Evolutionary conservation across 208 protist species (phyloP), one percentile per base, ranked within the genome.

Genomic region (Hexamita inflata): DNA sequence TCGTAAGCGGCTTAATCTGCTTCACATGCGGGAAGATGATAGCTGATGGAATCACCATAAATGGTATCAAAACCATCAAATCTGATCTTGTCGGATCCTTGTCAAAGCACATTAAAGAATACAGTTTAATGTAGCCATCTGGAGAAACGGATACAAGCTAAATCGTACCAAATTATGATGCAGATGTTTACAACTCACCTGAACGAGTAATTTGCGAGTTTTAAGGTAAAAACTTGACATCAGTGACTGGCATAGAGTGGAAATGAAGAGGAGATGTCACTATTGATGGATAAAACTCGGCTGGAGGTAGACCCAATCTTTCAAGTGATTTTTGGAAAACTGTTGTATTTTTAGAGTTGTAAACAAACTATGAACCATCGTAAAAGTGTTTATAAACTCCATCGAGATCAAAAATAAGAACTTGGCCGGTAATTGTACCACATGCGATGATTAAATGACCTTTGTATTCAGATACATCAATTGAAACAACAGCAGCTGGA

Each of bases 281-380:
- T 45, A 70, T 45, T 28, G 64, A 70, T 15, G 64, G 64, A 49
- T 70, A 70, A 70, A 57, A 70, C 11, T n/a, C n/a, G 2, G 35
- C 35, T 70, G 64, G n/a, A 34, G 64, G 9, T 7, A 32, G 4
- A 34, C 7, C 9, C 35, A 15, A n/a, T 7, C 2, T 19, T 9
- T n/a, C 15, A 49, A 70, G 9, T n/a, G 34, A 49, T 45, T 70
- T 15, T n/a, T 7, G 42, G n/a, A 70, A 70, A 19, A 34, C 42
- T 15, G 15, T 57, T 19, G 9, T 70, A 70, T 70, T 70, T 70
- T 34, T 35, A 19, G 30, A 7, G 40, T 70, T 70, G 40, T 45
- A 70, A 40, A 70, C 9, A 40, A 15, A 7, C n/a, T 70, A 7
- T 45, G 11, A 34, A 24, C 30, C 38, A 15, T 45, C 38, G n/a